Percentiles rank a stretch among this genome's conserved stretches.
Conservation (phyloP, 1,139 yeast species). For the Blastobotrys indianensis region DNA sequence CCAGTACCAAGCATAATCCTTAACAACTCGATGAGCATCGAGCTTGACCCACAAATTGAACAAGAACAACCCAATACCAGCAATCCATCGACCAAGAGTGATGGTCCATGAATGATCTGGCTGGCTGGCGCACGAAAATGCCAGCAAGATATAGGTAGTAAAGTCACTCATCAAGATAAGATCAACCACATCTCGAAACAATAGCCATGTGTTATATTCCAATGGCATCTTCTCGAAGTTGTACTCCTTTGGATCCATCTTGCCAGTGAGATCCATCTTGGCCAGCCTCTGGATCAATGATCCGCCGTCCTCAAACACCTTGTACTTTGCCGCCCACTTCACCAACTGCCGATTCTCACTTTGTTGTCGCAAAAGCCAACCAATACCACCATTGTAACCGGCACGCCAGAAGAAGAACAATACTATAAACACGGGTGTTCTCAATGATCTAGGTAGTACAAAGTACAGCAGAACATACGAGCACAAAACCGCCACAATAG, state of each 20-base stretch:
- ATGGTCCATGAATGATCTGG: slow-evolving; percentile 40
- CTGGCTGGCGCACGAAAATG: slow-evolving; percentile 47
- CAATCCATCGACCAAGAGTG: slow-evolving; percentile 36
- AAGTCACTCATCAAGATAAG: slow-evolving; percentile 83
- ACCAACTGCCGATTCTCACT: slow-evolving; percentile 56
- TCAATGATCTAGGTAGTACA: slow-evolving; percentile 28
- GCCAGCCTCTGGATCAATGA: slow-evolving; percentile 42
- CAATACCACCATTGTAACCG: slow-evolving; percentile 75
- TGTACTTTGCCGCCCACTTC: slow-evolving; percentile 44
- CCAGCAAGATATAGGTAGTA: slow-evolving; percentile 66
- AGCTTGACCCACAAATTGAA: slow-evolving; percentile 84
- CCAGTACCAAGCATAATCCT: slow-evolving; percentile 95
- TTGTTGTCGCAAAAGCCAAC: slow-evolving; percentile 61
- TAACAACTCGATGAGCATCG: slow-evolving; percentile 84
- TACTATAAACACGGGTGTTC: slow-evolving; percentile 45
- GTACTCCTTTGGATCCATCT: slow-evolving; percentile 45
- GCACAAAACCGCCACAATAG: slow-evolving; percentile 49
- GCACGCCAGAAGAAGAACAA: slow-evolving; percentile 73
- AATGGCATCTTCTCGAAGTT: slow-evolving; percentile 51
- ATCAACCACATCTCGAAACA: slow-evolving; percentile 76
- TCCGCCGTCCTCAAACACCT: slow-evolving; percentile 41
- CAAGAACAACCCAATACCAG: slow-evolving; percentile 46
- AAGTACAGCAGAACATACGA: slow-evolving; percentile 49
- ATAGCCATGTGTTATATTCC: slow-evolving; percentile 79
- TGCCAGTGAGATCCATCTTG: slow-evolving; percentile 48